Conservation (phyloP, 2,329 filamentous ascomycete genomes). For the Fusarium oxysporum region DNA sequence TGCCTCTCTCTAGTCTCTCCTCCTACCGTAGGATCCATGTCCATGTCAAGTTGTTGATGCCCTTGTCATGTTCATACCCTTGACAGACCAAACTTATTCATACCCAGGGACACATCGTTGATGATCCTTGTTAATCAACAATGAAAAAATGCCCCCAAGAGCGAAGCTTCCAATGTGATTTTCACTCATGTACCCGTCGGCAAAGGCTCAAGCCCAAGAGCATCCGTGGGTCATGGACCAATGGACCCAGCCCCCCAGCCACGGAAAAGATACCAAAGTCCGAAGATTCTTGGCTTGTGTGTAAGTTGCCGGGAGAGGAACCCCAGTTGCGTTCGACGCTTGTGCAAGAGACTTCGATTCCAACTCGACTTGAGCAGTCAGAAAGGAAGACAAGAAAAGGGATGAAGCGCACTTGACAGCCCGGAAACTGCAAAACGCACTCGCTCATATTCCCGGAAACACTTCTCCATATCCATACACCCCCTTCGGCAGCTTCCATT, state of each 20-base stretch:
- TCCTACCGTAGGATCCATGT: conserved; percentile 1
- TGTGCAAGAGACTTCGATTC: conserved; percentile 6
- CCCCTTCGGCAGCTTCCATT: background rate
- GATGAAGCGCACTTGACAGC: background rate
- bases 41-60: conserved; percentile 7
- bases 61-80: conserved; percentile 15
- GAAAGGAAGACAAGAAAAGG: background rate
- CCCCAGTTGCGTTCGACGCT: conserved; percentile 13
- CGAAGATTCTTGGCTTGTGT: conserved; percentile 22
- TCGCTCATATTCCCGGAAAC: background rate
- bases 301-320: conserved; percentile 35
- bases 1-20: background rate
- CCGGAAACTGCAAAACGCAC: background rate
- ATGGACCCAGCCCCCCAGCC: conserved; percentile 16
- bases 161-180: background rate
- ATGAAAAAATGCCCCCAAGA: background rate
- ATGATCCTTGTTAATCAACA: conserved; percentile 6
- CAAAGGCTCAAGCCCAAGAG: conserved; percentile 5
- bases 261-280: conserved; percentile 14
- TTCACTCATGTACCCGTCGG: conserved; percentile 12
- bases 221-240: conserved; percentile 4
- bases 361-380: conserved; percentile 12
- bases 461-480: background rate
- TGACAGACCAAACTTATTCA: background rate
- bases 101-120: background rate